Evolutionary conservation across 495 filamentous ascomycete genomes (phyloP).

Genomic region (Tuber umbilicatum): DNA sequence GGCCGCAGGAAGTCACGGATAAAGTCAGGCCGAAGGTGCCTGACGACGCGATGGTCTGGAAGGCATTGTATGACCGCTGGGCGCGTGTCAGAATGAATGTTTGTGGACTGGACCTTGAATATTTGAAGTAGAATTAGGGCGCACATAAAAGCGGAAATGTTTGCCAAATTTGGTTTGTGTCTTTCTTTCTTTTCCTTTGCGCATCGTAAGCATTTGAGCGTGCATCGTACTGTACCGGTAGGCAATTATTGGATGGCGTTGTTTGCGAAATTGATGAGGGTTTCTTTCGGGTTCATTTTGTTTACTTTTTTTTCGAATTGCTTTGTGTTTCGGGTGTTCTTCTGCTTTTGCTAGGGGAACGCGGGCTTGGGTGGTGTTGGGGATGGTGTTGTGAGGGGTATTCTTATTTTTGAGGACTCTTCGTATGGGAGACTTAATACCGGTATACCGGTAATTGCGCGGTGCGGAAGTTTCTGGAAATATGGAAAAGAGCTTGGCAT

Average conservation of each 20-base stretch:
- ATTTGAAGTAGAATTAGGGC: background rate
- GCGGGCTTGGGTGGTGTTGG: no score
- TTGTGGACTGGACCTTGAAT: conserved; percentile 44
- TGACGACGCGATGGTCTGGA: conserved; percentile 48
- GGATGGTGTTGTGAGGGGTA: no score
- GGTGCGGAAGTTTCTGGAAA: no score
- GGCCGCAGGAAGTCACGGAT: conserved; percentile 41
- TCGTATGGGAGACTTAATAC: no score
- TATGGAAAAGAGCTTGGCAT: no score
- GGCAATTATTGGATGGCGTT: background rate
- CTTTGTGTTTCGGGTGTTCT: background rate
- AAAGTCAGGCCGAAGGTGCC: conserved; percentile 43
- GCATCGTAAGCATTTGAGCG: background rate
- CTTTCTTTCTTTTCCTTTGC: background rate
- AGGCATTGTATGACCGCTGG: conserved; percentile 41
- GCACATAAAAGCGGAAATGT: background rate
- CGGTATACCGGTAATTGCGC: no score
- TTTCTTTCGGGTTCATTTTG: background rate
- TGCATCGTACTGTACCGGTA: background rate
- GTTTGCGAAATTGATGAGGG: background rate
- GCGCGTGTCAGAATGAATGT: conserved; percentile 41
- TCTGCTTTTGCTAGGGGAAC: no score
- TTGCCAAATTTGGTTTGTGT: background rate
- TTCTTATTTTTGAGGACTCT: no score
- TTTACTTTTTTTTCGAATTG: background rate